Conservation (phyloP, 2,329 filamentous ascomycete genomes). For the Fusarium oxysporum region DNA sequence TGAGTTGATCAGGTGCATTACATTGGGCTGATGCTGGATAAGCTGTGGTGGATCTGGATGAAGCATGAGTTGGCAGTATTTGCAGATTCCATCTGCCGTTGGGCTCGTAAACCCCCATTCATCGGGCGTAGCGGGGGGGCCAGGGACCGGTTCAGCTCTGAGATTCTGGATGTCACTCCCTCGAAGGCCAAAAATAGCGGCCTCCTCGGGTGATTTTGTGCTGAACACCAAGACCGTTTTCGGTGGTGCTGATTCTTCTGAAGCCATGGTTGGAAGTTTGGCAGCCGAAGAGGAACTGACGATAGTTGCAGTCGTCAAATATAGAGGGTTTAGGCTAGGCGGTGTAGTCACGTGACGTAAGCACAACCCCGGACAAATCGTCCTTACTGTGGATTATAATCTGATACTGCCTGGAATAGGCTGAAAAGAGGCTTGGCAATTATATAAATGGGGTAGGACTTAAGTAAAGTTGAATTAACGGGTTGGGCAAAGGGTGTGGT, state of each 20-base stretch:
- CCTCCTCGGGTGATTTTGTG: not conserved
- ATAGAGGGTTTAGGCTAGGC: no score
- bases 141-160: not conserved
- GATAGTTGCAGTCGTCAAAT: not conserved
- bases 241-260: not conserved
- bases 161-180: slow-evolving; percentile 8
- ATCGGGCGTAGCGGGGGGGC: not conserved
- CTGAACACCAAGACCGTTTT: not conserved
- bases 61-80: slow-evolving; percentile 9
- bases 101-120: not conserved
- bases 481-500: not conserved
- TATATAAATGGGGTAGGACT: no score
- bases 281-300: not conserved
- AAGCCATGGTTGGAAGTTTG: not conserved
- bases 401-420: not conserved
- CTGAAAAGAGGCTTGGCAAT: not conserved
- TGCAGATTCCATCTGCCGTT: slow-evolving; percentile 1
- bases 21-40: not conserved
- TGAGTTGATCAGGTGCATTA: not conserved
- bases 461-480: rapidly evolving
- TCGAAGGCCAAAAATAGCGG: not conserved
- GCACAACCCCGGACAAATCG: not conserved
- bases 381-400: not conserved
- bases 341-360: not conserved
- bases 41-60: not conserved